Evolutionary conservation across 1,284 basidiomycete species (phyloP).

Genomic region (Trichosporon sp.): DNA sequence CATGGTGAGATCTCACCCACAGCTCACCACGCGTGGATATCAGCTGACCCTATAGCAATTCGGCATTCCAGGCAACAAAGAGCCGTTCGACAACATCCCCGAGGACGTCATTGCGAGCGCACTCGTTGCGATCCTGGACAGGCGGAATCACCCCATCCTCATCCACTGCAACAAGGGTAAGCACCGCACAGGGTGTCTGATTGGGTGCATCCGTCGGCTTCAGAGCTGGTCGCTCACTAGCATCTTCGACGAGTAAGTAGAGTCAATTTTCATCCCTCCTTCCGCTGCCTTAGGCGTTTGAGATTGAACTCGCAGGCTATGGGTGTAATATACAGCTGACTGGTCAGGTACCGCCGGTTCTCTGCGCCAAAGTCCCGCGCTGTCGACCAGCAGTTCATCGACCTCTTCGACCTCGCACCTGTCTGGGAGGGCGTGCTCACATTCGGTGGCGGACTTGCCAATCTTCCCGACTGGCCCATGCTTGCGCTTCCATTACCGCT

Average conservation of each 20-base stretch:
- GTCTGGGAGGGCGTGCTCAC: constrained; percentile 39
- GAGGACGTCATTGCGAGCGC: constrained; percentile 55
- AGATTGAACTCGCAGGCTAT: too few relatives aligned
- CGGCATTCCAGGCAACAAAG: constrained; percentile 56
- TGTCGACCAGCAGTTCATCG: constrained; percentile 56
- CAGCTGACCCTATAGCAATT: constrained; percentile 47
- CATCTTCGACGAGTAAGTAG: constrained; percentile 54
- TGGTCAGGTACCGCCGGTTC: constrained; percentile 50
- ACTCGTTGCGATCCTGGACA: constrained; percentile 53
- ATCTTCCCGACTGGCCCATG: constrained; percentile 41
- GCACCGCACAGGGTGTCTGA: constrained; percentile 55
- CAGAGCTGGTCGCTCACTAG: constrained; percentile 54
- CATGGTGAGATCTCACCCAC: constrained; percentile 27
- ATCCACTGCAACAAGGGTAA: constrained; percentile 60
- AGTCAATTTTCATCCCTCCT: background rate
- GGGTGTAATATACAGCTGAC: too few relatives aligned
- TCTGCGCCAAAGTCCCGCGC: constrained; percentile 52
- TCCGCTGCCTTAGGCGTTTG: background rate
- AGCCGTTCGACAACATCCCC: constrained; percentile 53
- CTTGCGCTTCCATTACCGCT: constrained; percentile 26
- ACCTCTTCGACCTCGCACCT: constrained; percentile 46
- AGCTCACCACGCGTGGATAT: background rate
- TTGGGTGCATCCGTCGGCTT: constrained; percentile 54
- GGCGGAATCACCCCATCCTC: constrained; percentile 54
- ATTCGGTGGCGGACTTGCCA: constrained; percentile 29